Conservation (phyloP, 208 protist genomes). For the Crithidia acanthocephali region DNA sequence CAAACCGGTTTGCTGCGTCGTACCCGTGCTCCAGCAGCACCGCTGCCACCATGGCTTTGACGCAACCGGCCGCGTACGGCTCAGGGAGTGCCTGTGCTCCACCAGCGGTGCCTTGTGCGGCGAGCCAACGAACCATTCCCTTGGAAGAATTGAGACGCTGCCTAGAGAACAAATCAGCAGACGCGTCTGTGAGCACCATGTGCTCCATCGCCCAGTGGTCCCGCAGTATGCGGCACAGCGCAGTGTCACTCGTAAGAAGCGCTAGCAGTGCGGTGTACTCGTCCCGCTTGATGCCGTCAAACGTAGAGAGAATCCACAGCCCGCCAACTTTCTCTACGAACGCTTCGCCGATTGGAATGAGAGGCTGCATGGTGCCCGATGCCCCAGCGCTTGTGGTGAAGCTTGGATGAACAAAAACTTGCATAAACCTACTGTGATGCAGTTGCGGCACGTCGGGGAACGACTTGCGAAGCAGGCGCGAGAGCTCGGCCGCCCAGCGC, state of each 20-base stretch:
- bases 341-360: slow-evolving; percentile 61
- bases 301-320: slow-evolving; percentile 59
- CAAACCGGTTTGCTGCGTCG: slow-evolving; percentile 56
- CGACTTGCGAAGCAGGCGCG: slow-evolving; percentile 52
- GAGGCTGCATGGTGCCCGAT: slow-evolving; percentile 66
- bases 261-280: slow-evolving; percentile 61
- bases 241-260: slow-evolving; percentile 56
- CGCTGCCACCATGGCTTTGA: slow-evolving; percentile 74
- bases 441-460: slow-evolving; percentile 64
- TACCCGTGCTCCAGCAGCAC: slow-evolving; percentile 76
- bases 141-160: slow-evolving; percentile 52
- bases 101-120: slow-evolving; percentile 33
- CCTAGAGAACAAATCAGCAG: slow-evolving; percentile 62
- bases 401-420: slow-evolving; percentile 86
- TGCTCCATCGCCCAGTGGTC: slow-evolving; percentile 79
- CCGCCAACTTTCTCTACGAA: slow-evolving; percentile 49
- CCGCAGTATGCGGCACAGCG: slow-evolving; percentile 69
- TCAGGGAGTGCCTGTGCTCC: slow-evolving; percentile 61
- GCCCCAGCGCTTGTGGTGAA: slow-evolving; percentile 68
- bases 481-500: slow-evolving; percentile 82
- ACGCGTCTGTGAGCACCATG: slow-evolving; percentile 88
- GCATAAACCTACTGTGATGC: slow-evolving; percentile 67
- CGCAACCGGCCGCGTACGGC: slow-evolving; percentile 67
- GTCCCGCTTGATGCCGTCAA: slow-evolving; percentile 60
- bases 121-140: slow-evolving; percentile 64